phyloP scores from a whole-genome alignment of 2,329 filamentous ascomycete species.

The Fusarium staphyleae region DNA sequence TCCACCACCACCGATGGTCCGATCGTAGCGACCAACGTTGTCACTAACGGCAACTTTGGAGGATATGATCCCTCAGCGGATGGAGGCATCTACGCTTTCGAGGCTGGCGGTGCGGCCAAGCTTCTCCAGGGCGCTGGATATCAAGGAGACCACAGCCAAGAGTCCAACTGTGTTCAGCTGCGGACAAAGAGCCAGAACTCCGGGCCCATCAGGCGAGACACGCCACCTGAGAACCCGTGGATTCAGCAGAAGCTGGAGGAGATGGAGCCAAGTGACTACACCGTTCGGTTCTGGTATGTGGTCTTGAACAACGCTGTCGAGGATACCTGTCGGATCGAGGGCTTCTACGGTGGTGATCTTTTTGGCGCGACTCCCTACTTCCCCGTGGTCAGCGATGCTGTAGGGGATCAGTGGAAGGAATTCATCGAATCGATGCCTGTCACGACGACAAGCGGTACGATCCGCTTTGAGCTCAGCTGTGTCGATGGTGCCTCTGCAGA shows the following conservation, averaged over 20 bases:
- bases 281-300: slow-evolving; percentile 34
- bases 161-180: slow-evolving; percentile 30
- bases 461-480: slow-evolving; percentile 33
- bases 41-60: slow-evolving; percentile 34
- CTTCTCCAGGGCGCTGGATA: slow-evolving; percentile 28
- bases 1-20: slow-evolving; percentile 19
- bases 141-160: slow-evolving; percentile 18
- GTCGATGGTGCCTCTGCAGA: slow-evolving; percentile 26
- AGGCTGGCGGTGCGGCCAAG: slow-evolving; percentile 18
- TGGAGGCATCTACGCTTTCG: slow-evolving; percentile 32
- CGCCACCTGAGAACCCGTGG: slow-evolving; percentile 7
- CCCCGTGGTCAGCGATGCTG: slow-evolving; percentile 7
- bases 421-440: slow-evolving; percentile 27
- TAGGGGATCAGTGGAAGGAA: slow-evolving; percentile 8
- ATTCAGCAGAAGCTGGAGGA: slow-evolving; percentile 31
- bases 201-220: slow-evolving; percentile 6
- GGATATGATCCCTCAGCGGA: slow-evolving; percentile 28
- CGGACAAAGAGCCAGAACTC: neutral
- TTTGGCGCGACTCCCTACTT: slow-evolving; percentile 33
- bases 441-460: slow-evolving; percentile 21
- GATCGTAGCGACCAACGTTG: slow-evolving; percentile 14
- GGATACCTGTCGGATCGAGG: slow-evolving; percentile 32
- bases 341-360: slow-evolving; percentile 20
- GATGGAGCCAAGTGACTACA: slow-evolving; percentile 28
- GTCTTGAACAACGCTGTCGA: slow-evolving; percentile 22